These are phyloP conservation scores for Shiraia bambusicola DNA, from an alignment of 2,329 filamentous ascomycete species.

Conservation along the genomic window DNA sequence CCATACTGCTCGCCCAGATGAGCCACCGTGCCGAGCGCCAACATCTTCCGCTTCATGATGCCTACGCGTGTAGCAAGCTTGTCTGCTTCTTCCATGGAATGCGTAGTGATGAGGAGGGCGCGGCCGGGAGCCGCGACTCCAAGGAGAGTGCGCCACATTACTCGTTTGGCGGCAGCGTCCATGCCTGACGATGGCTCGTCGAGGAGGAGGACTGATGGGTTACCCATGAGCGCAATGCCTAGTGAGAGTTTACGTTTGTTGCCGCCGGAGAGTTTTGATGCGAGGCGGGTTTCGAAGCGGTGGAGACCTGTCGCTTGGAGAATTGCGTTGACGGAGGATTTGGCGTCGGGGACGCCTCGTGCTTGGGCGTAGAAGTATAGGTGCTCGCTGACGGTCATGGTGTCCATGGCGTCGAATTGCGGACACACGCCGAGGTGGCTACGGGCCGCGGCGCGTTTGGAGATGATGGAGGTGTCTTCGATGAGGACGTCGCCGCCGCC, in stretches of 20 bases:
- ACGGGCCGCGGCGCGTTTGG: slow-evolving; percentile 70
- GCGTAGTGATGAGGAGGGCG: slow-evolving; percentile 85
- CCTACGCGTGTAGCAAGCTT: slow-evolving; percentile 80
- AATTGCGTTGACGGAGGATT: slow-evolving; percentile 76
- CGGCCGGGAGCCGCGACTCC: slow-evolving; percentile 69
- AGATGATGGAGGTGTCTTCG: slow-evolving; percentile 73
- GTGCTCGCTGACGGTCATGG: slow-evolving; percentile 87
- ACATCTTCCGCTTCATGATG: slow-evolving; percentile 82
- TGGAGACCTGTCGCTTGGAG: slow-evolving; percentile 77
- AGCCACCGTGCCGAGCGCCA: slow-evolving; percentile 77
- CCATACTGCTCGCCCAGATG: slow-evolving; percentile 73
- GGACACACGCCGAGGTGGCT: slow-evolving; percentile 87
- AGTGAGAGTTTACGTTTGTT: slow-evolving; percentile 92
- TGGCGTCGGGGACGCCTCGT: slow-evolving; percentile 72
- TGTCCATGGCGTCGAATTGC: slow-evolving; percentile 74
- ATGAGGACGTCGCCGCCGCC: slow-evolving; percentile 79
- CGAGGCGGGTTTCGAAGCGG: slow-evolving; percentile 72
- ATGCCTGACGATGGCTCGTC: slow-evolving; percentile 89
- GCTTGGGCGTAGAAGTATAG: slow-evolving; percentile 84
- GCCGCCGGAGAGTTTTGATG: slow-evolving; percentile 77
- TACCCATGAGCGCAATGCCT: slow-evolving; percentile 89
- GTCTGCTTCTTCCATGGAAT: slow-evolving; percentile 94
- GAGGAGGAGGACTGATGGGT: slow-evolving; percentile 80
- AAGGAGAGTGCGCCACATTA: slow-evolving; percentile 88
- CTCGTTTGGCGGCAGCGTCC: slow-evolving; percentile 84